Evolutionary conservation across 768 basidiomycete genomes (phyloP).

Genomic region (Roridomyces roridus): DNA sequence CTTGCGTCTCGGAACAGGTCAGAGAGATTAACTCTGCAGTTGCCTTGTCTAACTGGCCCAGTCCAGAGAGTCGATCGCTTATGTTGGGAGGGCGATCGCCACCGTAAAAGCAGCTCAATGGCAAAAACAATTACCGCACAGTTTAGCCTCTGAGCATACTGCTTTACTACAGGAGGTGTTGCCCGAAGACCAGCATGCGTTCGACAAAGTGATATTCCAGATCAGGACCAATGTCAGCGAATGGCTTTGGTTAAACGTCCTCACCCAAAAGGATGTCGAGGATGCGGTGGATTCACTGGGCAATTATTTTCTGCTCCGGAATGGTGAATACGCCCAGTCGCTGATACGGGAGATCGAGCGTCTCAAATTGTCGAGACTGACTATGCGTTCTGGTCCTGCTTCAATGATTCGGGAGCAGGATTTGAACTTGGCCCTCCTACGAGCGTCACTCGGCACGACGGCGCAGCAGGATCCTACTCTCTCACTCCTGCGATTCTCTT

Average conservation of each 20-base stretch:
- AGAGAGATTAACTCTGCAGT: too few relatives aligned
- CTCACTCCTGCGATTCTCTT: slow-evolving; percentile 71
- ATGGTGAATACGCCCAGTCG: slow-evolving; percentile 86
- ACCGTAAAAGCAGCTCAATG: slow-evolving; percentile 82
- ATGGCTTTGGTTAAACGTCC: slow-evolving; percentile 92
- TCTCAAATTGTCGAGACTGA: slow-evolving; percentile 80
- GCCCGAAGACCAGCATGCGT: slow-evolving; percentile 76
- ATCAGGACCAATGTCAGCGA: slow-evolving; percentile 87
- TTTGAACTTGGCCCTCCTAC: slow-evolving; percentile 82
- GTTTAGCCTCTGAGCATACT: slow-evolving; percentile 69
- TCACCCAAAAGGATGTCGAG: slow-evolving; percentile 83
- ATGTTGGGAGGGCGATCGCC: slow-evolving; percentile 86
- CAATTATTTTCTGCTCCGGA: slow-evolving; percentile 86
- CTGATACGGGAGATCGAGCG: slow-evolving; percentile 88
- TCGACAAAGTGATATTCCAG: slow-evolving; percentile 75
- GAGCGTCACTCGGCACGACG: slow-evolving; percentile 86
- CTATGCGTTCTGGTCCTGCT: slow-evolving; percentile 63
- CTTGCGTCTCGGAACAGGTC: slow-evolving; percentile 73
- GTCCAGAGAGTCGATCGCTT: slow-evolving; percentile 81
- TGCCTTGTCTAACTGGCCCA: too few relatives aligned
- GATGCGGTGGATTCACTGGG: slow-evolving; percentile 89
- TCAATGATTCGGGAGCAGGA: slow-evolving; percentile 92
- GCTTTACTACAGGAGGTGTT: slow-evolving; percentile 68
- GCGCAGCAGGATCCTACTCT: slow-evolving; percentile 88
- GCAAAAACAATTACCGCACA: slow-evolving; percentile 77